Conservation (phyloP, 768 basidiomycete genomes). For the Pulveroboletus sp. region DNA sequence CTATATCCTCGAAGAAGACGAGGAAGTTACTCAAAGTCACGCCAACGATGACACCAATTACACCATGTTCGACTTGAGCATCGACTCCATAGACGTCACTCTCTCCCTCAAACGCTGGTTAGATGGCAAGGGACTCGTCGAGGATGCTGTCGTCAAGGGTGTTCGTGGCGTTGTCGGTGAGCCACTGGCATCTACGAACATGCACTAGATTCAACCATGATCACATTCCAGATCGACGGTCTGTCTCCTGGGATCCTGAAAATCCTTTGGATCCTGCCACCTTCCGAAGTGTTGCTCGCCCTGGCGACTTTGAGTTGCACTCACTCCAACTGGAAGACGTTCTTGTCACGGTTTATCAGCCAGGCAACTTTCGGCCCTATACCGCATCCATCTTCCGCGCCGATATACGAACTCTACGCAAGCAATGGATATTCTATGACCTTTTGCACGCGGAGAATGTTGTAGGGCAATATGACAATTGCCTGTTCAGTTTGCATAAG, state of each 20-base stretch:
- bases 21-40: slow-evolving; percentile 27
- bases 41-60: slow-evolving; percentile 63
- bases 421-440: slow-evolving; percentile 95
- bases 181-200: slow-evolving; percentile 17
- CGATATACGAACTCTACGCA: slow-evolving; percentile 75
- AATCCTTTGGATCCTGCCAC: slow-evolving; percentile 74
- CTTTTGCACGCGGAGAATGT: slow-evolving; percentile 86
- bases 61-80: slow-evolving; percentile 88
- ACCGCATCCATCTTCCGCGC: slow-evolving; percentile 93
- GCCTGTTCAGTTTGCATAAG: slow-evolving; percentile 91
- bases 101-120: slow-evolving; percentile 89
- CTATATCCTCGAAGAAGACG: slow-evolving; percentile 57
- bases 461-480: slow-evolving; percentile 97
- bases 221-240: slow-evolving; percentile 65
- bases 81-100: slow-evolving; percentile 95
- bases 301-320: slow-evolving; percentile 91
- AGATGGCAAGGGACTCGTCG: slow-evolving; percentile 89
- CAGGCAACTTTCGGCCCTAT: slow-evolving; percentile 86
- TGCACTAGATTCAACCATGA: background rate
- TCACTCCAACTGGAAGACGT: slow-evolving; percentile 89
- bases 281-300: slow-evolving; percentile 67
- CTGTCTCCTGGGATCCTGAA: slow-evolving; percentile 80
- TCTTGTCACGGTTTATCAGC: slow-evolving; percentile 91
- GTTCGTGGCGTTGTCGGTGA: slow-evolving; percentile 89
- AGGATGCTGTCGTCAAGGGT: slow-evolving; percentile 88